A percentile compares a stretch with the other conserved stretches of the same genome.
phyloP scores from a whole-genome alignment of 2,329 filamentous ascomycete species.

The Ramichloridium luteum region DNA sequence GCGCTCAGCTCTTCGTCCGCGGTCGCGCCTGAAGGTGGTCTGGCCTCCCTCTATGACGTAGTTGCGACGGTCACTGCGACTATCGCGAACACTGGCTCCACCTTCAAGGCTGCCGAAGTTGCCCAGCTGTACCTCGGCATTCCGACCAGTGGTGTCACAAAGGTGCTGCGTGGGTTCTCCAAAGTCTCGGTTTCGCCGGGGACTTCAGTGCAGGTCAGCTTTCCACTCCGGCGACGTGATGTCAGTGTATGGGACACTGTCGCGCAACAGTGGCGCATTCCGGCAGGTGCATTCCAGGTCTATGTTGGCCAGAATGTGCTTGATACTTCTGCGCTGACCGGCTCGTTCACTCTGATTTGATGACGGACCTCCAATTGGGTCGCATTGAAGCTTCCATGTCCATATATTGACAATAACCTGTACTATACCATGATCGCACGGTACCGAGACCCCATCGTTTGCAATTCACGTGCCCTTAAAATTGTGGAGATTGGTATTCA shows the following conservation, averaged over 20 bases:
- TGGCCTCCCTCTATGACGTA: slow-evolving; percentile 45
- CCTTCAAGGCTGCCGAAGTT: slow-evolving; percentile 38
- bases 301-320: slow-evolving; percentile 14
- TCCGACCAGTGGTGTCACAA: slow-evolving; percentile 17
- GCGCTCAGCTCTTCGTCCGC: slow-evolving; percentile 2
- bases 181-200: slow-evolving; percentile 23
- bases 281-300: slow-evolving; percentile 16
- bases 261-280: slow-evolving; percentile 13
- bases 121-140: slow-evolving; percentile 40
- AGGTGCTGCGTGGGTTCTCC: slow-evolving; percentile 28
- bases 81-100: slow-evolving; percentile 51
- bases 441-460: too few species aligned
- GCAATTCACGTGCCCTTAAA: too few species aligned
- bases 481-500: too few species aligned
- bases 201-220: slow-evolving; percentile 8
- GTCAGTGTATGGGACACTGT: slow-evolving; percentile 13
- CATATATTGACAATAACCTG: too few species aligned
- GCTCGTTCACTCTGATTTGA: not conserved
- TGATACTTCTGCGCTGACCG: slow-evolving; percentile 6
- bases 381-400: too few species aligned
- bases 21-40: slow-evolving; percentile 10
- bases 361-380: too few species aligned
- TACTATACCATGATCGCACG: too few species aligned
- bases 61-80: slow-evolving; percentile 45
- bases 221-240: slow-evolving; percentile 13